Evolutionary conservation across 176 grass and related monocot genomes (phyloP), one percentile per base, ranked within the genome.

Genomic region (Metroxylon sagu): DNA sequence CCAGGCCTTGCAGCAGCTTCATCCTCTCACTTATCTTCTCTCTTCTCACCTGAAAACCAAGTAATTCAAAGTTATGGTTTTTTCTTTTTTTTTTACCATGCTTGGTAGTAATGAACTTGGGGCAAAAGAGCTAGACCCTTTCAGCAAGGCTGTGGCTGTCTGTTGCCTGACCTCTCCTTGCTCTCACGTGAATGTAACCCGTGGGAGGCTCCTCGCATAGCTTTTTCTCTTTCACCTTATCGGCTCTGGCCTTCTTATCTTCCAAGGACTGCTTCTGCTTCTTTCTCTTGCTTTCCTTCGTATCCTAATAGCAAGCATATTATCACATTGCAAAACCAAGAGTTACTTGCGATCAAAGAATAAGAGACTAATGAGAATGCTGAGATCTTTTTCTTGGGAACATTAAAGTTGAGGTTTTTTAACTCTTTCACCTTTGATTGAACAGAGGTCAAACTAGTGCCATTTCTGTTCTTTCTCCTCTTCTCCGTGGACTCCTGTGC

Each of bases 1-100:
- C 79, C 16, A 82, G 73, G 60, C 67, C 62, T 51, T 82, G 73
- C 71, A 82, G 49, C 29, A 82, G 26, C 60, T 57, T 76, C 73
- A 82, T 82, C 39, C 79, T 76, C 73, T 72, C 60, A 62, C 64
- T 82, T 16, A 82, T 76, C 35, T 77, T 82, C 60, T 82, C 73
- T 58, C 79, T 82, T 68, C 79, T 77, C 17, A 82, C 59, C 78
- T 81, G 67, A 35, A 54, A 52, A 31, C 59, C 72, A 31, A 7
- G 29, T 17, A 2, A 56, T 5, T 50, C 28, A 14, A 62, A 76
- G 35, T 43, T 43, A 2, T 43, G 8, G 2, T 12, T 43, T 43
- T 14, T 3, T 14, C 5, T 43, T 43, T 43, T 12, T 3, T 10
- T 2, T 43, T 10, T 43, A 23, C 31, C 6, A 35, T 35, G 31